phyloP scores from a whole-genome alignment of 108 stramenopile genomes.

The Cylindrotheca closterium region DNA sequence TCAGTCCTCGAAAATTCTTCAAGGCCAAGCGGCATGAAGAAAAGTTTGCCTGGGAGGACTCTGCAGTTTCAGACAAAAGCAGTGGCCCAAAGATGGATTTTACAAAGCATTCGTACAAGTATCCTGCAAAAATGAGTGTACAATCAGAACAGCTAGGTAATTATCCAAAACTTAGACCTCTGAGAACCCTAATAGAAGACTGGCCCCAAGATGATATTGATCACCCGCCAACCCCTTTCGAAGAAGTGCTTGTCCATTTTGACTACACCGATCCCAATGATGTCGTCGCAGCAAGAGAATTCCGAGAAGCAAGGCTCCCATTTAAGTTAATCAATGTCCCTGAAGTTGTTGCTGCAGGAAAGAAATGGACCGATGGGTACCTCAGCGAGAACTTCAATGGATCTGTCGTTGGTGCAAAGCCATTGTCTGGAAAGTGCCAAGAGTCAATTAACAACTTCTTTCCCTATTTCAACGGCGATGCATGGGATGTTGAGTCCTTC shows the following conservation, averaged over 20 bases:
- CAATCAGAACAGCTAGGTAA: constrained; percentile 37
- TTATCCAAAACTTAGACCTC: constrained; percentile 50
- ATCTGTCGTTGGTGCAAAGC: constrained; percentile 1
- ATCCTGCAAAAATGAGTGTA: constrained; percentile 38
- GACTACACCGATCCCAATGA: constrained; percentile 65
- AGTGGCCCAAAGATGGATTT: constrained; percentile 62
- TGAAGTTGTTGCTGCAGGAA: constrained; percentile 56
- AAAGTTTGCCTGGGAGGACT: constrained; percentile 11
- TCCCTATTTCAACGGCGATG: constrained; percentile 60
- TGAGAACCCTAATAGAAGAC: constrained; percentile 37
- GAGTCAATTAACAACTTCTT: constrained; percentile 82
- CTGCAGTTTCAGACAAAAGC: not conserved
- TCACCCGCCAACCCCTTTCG: constrained; percentile 38
- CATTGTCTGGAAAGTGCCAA: constrained; percentile 46
- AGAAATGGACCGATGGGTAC: constrained; percentile 86
- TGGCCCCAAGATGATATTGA: constrained; percentile 73
- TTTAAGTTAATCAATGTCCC: constrained; percentile 85
- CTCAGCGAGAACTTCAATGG: constrained; percentile 53
- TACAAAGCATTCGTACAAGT: constrained; percentile 46
- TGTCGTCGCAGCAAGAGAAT: constrained; percentile 52
- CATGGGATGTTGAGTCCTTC: constrained; percentile 57
- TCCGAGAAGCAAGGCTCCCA: constrained; percentile 73
- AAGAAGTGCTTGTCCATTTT: constrained; percentile 74
- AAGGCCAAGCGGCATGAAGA: not conserved
- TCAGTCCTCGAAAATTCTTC: constrained; percentile 1